Base-by-base conservation (phyloP, 495 filamentous ascomycete genomes). In the Aspergillus leporis region DNA sequence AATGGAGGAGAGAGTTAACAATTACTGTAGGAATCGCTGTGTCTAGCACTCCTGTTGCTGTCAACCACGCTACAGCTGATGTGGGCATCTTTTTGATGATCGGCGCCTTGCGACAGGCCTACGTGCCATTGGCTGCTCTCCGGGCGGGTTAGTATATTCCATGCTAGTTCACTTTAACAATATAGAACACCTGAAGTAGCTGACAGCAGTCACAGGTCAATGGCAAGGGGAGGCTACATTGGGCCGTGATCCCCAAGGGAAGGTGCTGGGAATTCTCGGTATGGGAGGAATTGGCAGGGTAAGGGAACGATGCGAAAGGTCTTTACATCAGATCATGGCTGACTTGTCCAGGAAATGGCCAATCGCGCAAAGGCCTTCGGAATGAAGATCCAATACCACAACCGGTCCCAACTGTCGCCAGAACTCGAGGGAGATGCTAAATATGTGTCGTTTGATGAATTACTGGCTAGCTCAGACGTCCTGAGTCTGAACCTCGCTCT, bases 241-340 rank as follows among this genome's bases (percentile, higher is more conserved):
- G 19, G 85, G 83, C 30, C 84, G 83, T 59, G 88, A 90, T 62
- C 91, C 91, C 8, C 75, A 85, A 58, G 83, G 81, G 14, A 92
- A 93, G 68, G 75, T 81, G 0, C 79, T 95, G 0, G 91, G 91
- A 19, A 86, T 96, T 62, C 81, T 94, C 62, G 92, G 92, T 1
- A 92, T 93, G 83, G 92, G 92, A 28, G 91, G 91, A 36, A 95
- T 95, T 53, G 90, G 89, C 46, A 66, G 76, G 53, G 77, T 79
- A 70, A 61, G 67, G n/a, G 41, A 40, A 53, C 31, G 45, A 2
- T 6, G 14, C 9, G 41, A n/a, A 21, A 21, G 18, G 12, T 23
- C 43, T 14, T n/a, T 16, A 10, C 7, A 13, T 12, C 21, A 51
- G 1, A 22, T 21, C 38, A 14, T 36, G n/a, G 40, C 25, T 46